Base-by-base conservation (phyloP, 2,329 filamentous ascomycete species). In the Colletotrichum melonis region DNA sequence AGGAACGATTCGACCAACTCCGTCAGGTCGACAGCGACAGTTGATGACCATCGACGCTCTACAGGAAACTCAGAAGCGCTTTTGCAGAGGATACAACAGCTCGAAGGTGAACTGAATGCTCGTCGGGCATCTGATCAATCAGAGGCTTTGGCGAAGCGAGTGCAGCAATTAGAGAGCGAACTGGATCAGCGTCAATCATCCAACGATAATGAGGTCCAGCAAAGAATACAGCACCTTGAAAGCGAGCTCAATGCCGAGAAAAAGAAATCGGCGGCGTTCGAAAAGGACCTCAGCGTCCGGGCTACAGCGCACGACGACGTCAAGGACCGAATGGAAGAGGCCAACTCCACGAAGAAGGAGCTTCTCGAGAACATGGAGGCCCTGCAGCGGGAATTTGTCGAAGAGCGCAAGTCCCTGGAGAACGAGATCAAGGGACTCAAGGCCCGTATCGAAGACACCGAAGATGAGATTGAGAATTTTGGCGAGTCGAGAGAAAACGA, bases 311-410 rank as follows among this genome's bases (percentile, higher is more conserved):
- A 90, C 79, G 89, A 86, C 77, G 88, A 90, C 77, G 90, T 89
- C 79, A 92, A 89, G 84, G 89, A 86, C 78, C 92, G 92, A 78
- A 89, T 98, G 74, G 91, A 97, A 75, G 96, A 98, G 81, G 94
- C 91, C 6, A 94, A 97, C 77, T 95, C 94, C 3, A 98, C 94
- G 1, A 99, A 99, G 82, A 93, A 94, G 77, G 97, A 98, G 81
- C 90, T 99, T 11, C 91, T 99, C 83, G 93, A 94, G 76, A 99
- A 99, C 79, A 94, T 99, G 85, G 95, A 98, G 79, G 93, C 95
- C 14, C 90, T 97, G 76, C 95, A 98, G 82, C 91, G 91, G 30
- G 97, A 98, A 79, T 98, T 98, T 77, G 88, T 93, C 46, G 91
- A 92, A 63, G 96, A 98, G 82, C 91, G 97, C 52, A 94, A 93